These are phyloP conservation scores for Adiantum capillusveneris DNA, from an alignment of 75 land plant species.

Conservation along the genomic window DNA sequence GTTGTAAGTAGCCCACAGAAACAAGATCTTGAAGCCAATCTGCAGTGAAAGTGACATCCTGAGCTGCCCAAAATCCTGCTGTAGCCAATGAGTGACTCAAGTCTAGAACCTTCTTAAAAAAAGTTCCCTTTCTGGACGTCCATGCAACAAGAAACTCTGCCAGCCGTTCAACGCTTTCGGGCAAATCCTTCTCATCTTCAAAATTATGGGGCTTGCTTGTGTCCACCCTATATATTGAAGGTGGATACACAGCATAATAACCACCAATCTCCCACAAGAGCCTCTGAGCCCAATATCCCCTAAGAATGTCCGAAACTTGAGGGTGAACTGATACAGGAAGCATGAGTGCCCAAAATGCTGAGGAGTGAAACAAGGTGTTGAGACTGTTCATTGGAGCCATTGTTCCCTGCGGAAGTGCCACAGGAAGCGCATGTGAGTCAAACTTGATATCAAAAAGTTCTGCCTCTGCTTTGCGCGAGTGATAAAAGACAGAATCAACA, in stretches of 20 bases:
- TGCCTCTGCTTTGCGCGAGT: conserved; percentile 63
- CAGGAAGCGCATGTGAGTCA: conserved; percentile 79
- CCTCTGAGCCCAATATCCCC: conserved; percentile 97
- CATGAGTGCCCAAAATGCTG: conserved; percentile 90
- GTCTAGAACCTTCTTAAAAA: conserved; percentile 74
- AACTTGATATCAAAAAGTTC: conserved; percentile 72
- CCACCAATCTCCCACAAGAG: conserved; percentile 95
- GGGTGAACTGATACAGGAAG: conserved; percentile 78
- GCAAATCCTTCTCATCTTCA: conserved; percentile 87
- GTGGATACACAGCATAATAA: conserved; percentile 75
- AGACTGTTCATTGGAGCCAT: conserved; percentile 89
- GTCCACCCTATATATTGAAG: conserved; percentile 59
- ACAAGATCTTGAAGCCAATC: conserved; percentile 94
- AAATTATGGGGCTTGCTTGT: conserved; percentile 46
- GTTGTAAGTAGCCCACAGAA: conserved; percentile 88
- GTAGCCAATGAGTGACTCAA: conserved; percentile 83
- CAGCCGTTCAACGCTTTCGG: conserved; percentile 65
- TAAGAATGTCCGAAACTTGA: conserved; percentile 81
- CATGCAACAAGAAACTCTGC: conserved; percentile 65
- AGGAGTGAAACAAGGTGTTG: conserved; percentile 73
- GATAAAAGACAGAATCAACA: conserved; percentile 91
- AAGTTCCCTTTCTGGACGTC: conserved; percentile 58
- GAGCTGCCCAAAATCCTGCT: conserved; percentile 78
- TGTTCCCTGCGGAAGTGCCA: conserved; percentile 81
- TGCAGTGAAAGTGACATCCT: conserved; percentile 68